A percentile compares a stretch with the other conserved stretches of the same genome.
These are phyloP conservation scores for Verticillium zaregamsianum DNA, from an alignment of 2,329 filamentous ascomycete species.

Conservation along the genomic window DNA sequence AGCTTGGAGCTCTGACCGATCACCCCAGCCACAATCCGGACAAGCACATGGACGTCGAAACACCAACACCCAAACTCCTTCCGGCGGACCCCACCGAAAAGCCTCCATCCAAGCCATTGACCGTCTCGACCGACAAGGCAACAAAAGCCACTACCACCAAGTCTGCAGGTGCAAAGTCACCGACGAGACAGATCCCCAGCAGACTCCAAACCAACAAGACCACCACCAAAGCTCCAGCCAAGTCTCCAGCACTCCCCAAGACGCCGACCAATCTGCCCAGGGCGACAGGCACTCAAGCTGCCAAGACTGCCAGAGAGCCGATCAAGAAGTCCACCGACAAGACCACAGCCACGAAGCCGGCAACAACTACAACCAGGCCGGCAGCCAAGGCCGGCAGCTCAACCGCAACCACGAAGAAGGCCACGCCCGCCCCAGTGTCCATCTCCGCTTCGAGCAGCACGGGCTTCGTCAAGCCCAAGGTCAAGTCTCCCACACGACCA, in stretches of 20 bases:
- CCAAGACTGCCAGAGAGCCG: constrained; percentile 17
- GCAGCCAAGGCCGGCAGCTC: constrained; percentile 24
- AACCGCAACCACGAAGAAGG: constrained; percentile 32
- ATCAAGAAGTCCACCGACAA: constrained; percentile 24
- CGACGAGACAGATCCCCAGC: constrained; percentile 19
- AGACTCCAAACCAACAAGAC: constrained; percentile 23
- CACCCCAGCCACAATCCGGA: constrained; percentile 34
- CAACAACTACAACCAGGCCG: constrained; percentile 19
- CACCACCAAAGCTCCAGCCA: constrained; percentile 25
- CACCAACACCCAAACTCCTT: constrained; percentile 24
- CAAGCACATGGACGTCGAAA: constrained; percentile 35
- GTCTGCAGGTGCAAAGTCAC: constrained; percentile 21
- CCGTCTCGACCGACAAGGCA: constrained; percentile 15
- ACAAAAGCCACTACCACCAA: constrained; percentile 18
- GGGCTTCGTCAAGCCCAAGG: constrained; percentile 53
- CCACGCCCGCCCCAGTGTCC: constrained; percentile 33
- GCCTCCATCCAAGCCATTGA: not conserved
- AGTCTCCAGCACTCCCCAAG: constrained; percentile 32
- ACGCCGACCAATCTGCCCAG: constrained; percentile 25
- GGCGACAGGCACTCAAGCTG: not conserved
- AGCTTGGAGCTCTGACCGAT: constrained; percentile 20
- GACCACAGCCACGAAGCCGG: constrained; percentile 24
- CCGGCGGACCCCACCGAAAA: constrained; percentile 21
- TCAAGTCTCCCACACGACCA: constrained; percentile 66
- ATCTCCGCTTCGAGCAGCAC: constrained; percentile 30